Percentiles rank a stretch among this genome's conserved stretches.
Conservation (phyloP, 176 grass and related monocot species). For the Pontederia paniculata region DNA sequence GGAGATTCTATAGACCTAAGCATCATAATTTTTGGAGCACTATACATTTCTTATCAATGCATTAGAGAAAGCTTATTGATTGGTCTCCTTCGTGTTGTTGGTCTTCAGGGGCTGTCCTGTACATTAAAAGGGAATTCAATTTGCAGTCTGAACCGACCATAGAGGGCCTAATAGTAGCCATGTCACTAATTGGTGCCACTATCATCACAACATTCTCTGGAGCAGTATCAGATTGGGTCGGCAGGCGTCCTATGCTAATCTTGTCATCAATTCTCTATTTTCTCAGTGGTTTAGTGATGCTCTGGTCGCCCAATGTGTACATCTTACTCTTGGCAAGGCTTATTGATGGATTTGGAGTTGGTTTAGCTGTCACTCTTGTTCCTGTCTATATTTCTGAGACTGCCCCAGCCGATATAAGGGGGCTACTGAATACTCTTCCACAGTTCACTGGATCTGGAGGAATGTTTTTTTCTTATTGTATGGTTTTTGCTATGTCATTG, state of each 20-base stretch:
- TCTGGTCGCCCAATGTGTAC: conserved; percentile 81
- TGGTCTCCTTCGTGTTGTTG: no score
- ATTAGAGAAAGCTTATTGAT: no score
- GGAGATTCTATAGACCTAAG: no score
- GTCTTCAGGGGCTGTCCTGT: conserved; percentile 65
- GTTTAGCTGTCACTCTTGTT: conserved; percentile 65
- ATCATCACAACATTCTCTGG: conserved; percentile 79
- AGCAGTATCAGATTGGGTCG: conserved; percentile 58
- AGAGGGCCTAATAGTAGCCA: conserved; percentile 73
- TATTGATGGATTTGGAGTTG: conserved; percentile 67
- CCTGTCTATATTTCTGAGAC: conserved; percentile 87
- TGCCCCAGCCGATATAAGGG: conserved; percentile 71
- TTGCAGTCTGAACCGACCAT: conserved; percentile 52
- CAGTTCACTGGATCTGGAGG: conserved; percentile 79
- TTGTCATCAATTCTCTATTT: conserved; percentile 64
- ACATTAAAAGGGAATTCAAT: conserved; percentile 81
- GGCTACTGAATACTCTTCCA: conserved; percentile 58
- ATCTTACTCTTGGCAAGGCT: conserved; percentile 63
- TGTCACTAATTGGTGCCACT: conserved; percentile 78
- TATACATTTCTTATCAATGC: no score
- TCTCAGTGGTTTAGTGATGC: conserved; percentile 56
- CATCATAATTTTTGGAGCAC: no score
- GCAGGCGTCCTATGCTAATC: conserved; percentile 65
- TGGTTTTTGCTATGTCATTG: conserved; percentile 81
- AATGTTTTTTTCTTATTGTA: conserved; percentile 87